A percentile compares a stretch with the other conserved stretches of the same genome.
Conservation (phyloP, 2,329 filamentous ascomycete species). For the Alternaria dauci region DNA sequence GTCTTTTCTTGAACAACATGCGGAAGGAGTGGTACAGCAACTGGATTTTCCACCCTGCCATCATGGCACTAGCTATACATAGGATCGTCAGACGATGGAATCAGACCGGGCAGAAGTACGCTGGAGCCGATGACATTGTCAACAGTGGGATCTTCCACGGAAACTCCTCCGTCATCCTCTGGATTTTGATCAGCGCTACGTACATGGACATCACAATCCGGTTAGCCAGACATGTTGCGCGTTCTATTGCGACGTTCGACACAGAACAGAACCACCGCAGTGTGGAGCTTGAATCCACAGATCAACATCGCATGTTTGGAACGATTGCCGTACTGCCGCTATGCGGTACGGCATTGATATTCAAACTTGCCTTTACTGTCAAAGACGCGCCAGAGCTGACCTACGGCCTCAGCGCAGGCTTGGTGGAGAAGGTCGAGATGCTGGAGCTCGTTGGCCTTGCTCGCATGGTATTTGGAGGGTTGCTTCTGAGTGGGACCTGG, state of each 20-base stretch:
- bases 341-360: slow-evolving; percentile 70
- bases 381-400: slow-evolving; percentile 86
- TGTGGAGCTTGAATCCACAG: slow-evolving; percentile 34
- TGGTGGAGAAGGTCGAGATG: slow-evolving; percentile 59
- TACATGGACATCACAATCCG: slow-evolving; percentile 69
- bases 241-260: slow-evolving; percentile 38
- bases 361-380: slow-evolving; percentile 89
- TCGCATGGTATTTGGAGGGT: slow-evolving; percentile 50
- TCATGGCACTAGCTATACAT: slow-evolving; percentile 67
- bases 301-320: slow-evolving; percentile 43
- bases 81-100: slow-evolving; percentile 85
- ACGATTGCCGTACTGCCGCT: slow-evolving; percentile 51
- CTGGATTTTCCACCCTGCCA: slow-evolving; percentile 42
- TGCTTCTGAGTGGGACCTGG: slow-evolving; percentile 43
- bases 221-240: slow-evolving; percentile 50
- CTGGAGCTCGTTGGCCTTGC: slow-evolving; percentile 41
- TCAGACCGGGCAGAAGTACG: slow-evolving; percentile 95
- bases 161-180: slow-evolving; percentile 68
- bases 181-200: slow-evolving; percentile 73
- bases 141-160: slow-evolving; percentile 63
- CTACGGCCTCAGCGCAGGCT: slow-evolving; percentile 48
- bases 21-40: slow-evolving; percentile 39
- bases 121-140: slow-evolving; percentile 88
- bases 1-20: slow-evolving; percentile 55
- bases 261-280: slow-evolving; percentile 17